Evolutionary conservation across 2,329 filamentous ascomycete genomes (phyloP).

Genomic region (Paecilomyces sp.): DNA sequence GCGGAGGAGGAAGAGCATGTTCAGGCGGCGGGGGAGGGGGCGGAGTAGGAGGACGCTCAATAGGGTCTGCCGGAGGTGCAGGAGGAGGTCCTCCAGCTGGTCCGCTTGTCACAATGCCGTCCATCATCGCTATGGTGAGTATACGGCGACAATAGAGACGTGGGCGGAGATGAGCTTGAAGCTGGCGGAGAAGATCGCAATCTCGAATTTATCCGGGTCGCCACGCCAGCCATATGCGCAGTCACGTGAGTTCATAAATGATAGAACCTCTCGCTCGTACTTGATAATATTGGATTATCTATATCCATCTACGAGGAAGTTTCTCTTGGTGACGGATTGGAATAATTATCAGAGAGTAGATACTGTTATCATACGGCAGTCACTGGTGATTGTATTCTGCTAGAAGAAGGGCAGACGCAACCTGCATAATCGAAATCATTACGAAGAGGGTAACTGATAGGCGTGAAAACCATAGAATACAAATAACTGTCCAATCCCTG

Average conservation of each 20-base stretch:
- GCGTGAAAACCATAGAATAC: neutral
- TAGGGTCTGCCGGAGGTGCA: constrained; percentile 28
- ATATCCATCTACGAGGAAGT: no score
- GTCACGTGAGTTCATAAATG: neutral
- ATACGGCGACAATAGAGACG: neutral
- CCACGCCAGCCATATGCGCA: neutral
- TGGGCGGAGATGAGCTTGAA: neutral
- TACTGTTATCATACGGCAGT: no score
- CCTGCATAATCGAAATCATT: neutral
- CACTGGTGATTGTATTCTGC: no score
- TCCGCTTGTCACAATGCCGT: constrained; percentile 23
- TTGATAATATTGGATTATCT: no score
- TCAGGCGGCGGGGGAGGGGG: constrained; percentile 34
- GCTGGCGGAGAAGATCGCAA: neutral
- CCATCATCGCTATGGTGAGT: constrained; percentile 19
- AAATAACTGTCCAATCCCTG: neutral
- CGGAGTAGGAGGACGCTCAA: constrained; percentile 29
- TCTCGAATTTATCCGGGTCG: neutral
- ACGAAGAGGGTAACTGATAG: neutral
- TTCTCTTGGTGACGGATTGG: no score
- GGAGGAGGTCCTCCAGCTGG: constrained; percentile 15
- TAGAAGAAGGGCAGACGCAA: neutral
- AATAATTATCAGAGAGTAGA: no score
- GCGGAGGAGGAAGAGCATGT: constrained; percentile 35
- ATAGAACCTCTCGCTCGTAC: neutral